Base-by-base conservation (phyloP, 108 stramenopile genomes). In the Nannochloropsis gaditana region DNA sequence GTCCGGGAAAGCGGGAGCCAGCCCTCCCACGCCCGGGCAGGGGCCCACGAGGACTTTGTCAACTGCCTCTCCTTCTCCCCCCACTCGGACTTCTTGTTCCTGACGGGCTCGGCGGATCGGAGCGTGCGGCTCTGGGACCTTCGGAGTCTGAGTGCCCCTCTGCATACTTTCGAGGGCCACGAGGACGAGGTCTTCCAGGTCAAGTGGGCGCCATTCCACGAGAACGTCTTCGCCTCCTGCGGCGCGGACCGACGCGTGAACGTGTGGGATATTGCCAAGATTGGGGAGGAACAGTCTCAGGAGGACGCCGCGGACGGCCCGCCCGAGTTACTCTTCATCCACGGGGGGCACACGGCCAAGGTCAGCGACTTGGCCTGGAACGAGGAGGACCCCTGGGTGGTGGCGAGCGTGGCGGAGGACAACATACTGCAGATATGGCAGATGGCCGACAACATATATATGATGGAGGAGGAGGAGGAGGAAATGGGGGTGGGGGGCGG, bases 401-500 rank as follows among this genome's bases (percentile, higher is more conserved):
- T 97, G 41, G 95, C 96, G 11, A 93, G 93, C 79, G 96, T 97
- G 10, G 92, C 95, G 42, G 97, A 97, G 84, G 99, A 99, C 90
- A 99, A 99, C 87, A 92, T 99, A 5, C 86, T 98, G 83, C 99
- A 99, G 87, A 92, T 99, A 43, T 99, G 97, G 96, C 92, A 95
- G 86, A 93, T 96, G 92, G 96, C 59, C 19, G 59, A 73, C 59
- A 73, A 73, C 59, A 73, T 73, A 15, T 73, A 73, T 73, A n/a
- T 73, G 59, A n/a, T n/a, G 19, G 59, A 73, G 59, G 59, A 73
- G 4, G 59, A 73, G 8, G 59, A 73, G 59, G 59, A 73, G n/a
- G 59, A 73, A n/a, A 73, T 73, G 59, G n/a, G 59, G 15, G 59
- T 15, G 59, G 59, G 59, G 8, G 59, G 59, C 19, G 59, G 59